A percentile compares a stretch with the other conserved stretches of the same genome.
Conservation (phyloP, 139 green algal genomes). For the Chlorella sp. region DNA sequence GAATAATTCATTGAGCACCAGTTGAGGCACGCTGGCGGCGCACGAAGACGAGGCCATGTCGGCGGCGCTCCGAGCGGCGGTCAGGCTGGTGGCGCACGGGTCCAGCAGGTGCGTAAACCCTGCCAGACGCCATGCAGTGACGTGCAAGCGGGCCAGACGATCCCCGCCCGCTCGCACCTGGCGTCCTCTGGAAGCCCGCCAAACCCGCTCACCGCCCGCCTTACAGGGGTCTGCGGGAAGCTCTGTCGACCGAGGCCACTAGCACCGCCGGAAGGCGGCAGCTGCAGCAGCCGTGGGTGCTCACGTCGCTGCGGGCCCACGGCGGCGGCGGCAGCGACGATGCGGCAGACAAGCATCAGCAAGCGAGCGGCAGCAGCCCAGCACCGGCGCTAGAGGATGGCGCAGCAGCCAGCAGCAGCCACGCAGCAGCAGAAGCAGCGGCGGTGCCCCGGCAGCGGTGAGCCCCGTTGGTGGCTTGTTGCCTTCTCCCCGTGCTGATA, state of each 20-base stretch:
- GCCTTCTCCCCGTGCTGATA: too few species aligned
- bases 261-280: not conserved
- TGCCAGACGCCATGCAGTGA: too few species aligned
- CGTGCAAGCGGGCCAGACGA: too few species aligned
- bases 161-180: not conserved
- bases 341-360: not conserved
- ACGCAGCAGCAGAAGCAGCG: not conserved
- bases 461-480: too few species aligned
- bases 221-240: constrained; percentile 24
- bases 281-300: constrained; percentile 14
- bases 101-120: too few species aligned
- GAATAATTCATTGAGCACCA: too few species aligned
- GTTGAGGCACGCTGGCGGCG: too few species aligned
- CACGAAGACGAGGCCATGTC: too few species aligned
- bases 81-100: too few species aligned
- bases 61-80: too few species aligned
- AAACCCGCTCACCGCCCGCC: not conserved
- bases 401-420: not conserved
- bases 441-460: not conserved
- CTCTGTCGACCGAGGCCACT: not conserved
- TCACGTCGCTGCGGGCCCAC: constrained; percentile 3
- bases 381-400: not conserved
- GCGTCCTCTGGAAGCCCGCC: not conserved
- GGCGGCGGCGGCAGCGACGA: not conserved
- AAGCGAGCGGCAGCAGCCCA: not conserved